These are phyloP conservation scores for Cnidoscolus chayamansa DNA, from an alignment of 441 rosid species.

Conservation along the genomic window DNA sequence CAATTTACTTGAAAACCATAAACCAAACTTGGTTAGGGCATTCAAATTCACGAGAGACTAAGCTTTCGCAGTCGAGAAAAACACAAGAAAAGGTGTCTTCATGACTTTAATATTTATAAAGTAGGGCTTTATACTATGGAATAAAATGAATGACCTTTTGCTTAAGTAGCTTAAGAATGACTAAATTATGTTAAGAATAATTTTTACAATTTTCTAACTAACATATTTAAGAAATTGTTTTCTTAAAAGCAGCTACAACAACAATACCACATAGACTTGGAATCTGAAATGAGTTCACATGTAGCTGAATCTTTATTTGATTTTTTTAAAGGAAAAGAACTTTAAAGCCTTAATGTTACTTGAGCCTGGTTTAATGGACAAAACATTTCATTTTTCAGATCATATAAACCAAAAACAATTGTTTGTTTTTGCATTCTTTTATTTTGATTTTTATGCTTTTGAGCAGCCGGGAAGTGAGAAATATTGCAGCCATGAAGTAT, in stretches of 20 bases:
- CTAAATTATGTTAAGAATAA: too few species aligned
- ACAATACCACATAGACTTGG: too few species aligned
- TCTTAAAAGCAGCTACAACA: too few species aligned
- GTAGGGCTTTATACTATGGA: not conserved
- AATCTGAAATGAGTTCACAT: too few species aligned
- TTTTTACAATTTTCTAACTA: too few species aligned
- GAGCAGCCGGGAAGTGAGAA: slow-evolving; percentile 76
- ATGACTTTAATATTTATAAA: not conserved
- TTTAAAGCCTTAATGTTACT: not conserved
- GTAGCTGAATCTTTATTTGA: too few species aligned
- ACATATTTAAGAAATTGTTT: too few species aligned
- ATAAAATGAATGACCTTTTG: not conserved
- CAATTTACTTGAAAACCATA: not conserved
- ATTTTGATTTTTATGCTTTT: slow-evolving; percentile 16
- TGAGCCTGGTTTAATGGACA: not conserved
- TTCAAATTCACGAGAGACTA: not conserved
- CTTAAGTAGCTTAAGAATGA: not conserved
- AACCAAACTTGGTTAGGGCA: not conserved
- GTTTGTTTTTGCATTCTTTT: not conserved
- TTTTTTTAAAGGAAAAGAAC: too few species aligned
- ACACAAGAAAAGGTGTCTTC: not conserved
- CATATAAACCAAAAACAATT: not conserved
- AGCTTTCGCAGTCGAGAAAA: not conserved
- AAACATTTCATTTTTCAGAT: not conserved
- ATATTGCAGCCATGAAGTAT: slow-evolving; percentile 66